Base-by-base conservation (phyloP, 352 stramenopile genomes). In the Phytophthora meadii region DNA sequence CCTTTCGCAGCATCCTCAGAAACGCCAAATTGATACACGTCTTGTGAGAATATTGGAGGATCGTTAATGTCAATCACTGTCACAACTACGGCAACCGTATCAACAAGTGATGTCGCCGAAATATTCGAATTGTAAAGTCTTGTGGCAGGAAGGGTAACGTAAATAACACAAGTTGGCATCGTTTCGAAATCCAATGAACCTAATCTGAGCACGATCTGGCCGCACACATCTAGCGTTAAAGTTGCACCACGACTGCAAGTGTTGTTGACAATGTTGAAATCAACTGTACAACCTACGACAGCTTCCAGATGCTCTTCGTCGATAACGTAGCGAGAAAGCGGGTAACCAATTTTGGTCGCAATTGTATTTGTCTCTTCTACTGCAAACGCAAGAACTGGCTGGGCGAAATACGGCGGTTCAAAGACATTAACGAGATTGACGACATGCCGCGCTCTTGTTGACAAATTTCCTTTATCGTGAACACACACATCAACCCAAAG, bases 401-500 rank as follows among this genome's bases (percentile, higher is more conserved):
- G 52, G 0, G 52, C 71, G 36, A 89, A 87, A 3, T 65, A 78
- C 11, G 78, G 71, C 0, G 78, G 69, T 41, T 89, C 81, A 19
- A 76, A 81, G n/a, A 89, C 78, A 39, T 89, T 87, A 1, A 64
- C 9, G 17, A 89, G 58, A 19, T 53, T 56, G 1, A 87, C 34
- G 2, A 12, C 47, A 10, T 85, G 54, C 36, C 79, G 65, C 0
- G 58, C 41, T 24, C 50, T 63, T 25, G 61, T 36, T 0, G 52
- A 70, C 3, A 84, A 54, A 2, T 67, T 73, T 1, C 28, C 59
- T n/a, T 61, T 58, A 39, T 89, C 81, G 55, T 76, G 40, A 15
- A 80, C 81, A 61, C 81, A 89, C 3, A 77, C 45, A 47, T 88
- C 81, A 2, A 89, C 50, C 72, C 72, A 84, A 22, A 87, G 54